A percentile compares a stretch with the other conserved stretches of the same genome.
phyloP scores from a whole-genome alignment of 2,329 filamentous ascomycete genomes.

The Clathrospora elynae region DNA sequence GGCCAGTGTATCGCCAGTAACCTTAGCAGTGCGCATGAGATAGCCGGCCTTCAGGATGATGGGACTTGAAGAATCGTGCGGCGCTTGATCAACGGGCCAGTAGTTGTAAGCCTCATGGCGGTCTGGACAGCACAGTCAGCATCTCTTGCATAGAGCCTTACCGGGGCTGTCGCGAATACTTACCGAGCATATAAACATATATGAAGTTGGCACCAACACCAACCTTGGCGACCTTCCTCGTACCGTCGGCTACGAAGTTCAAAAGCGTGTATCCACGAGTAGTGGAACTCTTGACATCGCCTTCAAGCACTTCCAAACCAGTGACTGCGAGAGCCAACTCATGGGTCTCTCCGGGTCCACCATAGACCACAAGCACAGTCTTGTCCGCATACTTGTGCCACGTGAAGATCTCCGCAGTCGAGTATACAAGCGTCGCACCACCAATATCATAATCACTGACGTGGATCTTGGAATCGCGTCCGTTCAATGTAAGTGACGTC shows the following conservation, averaged over 20 bases:
- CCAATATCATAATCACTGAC: constrained; percentile 70
- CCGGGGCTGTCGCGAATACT: constrained; percentile 27
- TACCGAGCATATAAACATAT: constrained; percentile 63
- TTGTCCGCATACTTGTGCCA: constrained; percentile 67
- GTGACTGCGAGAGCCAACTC: constrained; percentile 61
- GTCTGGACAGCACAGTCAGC: constrained; percentile 50
- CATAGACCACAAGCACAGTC: constrained; percentile 68
- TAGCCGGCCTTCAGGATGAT: constrained; percentile 69
- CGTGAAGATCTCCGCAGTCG: constrained; percentile 70
- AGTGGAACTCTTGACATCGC: constrained; percentile 47
- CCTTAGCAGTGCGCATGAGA: constrained; percentile 64
- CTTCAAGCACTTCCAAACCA: constrained; percentile 49
- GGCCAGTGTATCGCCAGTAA: constrained; percentile 62
- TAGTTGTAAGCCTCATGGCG: constrained; percentile 71
- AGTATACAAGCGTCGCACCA: constrained; percentile 66
- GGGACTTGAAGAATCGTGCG: constrained; percentile 36
- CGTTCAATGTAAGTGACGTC: constrained; percentile 59
- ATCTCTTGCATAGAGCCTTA: constrained; percentile 14
- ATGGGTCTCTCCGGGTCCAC: constrained; percentile 65
- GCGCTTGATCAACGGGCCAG: constrained; percentile 63
- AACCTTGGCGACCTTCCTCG: constrained; percentile 59
- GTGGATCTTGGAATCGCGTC: constrained; percentile 70
- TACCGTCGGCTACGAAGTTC: constrained; percentile 62
- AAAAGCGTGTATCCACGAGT: constrained; percentile 54
- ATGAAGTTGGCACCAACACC: constrained; percentile 50